phyloP scores from a whole-genome alignment of 768 basidiomycete genomes.

The Agrocybe pediades region DNA sequence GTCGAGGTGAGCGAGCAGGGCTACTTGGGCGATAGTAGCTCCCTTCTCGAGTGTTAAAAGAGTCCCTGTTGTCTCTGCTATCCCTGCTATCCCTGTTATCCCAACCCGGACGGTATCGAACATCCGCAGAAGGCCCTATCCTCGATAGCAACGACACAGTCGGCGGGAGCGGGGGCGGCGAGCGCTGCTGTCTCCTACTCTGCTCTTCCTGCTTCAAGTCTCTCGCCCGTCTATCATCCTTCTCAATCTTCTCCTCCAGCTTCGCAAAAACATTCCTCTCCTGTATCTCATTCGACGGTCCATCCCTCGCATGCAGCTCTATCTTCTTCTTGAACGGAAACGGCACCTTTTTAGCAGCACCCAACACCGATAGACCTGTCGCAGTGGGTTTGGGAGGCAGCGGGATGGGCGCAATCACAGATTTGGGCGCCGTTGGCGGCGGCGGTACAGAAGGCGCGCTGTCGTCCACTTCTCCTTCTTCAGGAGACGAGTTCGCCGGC shows the following conservation, averaged over 20 bases:
- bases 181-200: conserved; percentile 37
- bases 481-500: conserved; percentile 64
- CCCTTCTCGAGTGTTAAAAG: not conserved
- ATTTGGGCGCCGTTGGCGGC: conserved; percentile 22
- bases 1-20: conserved; percentile 29
- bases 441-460: no score
- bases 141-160: conserved; percentile 21
- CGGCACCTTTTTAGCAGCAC: conserved; percentile 50
- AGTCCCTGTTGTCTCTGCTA: conserved; percentile 23
- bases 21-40: conserved; percentile 1
- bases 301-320: conserved; percentile 25
- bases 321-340: conserved; percentile 75
- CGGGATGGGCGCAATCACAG: conserved; percentile 27
- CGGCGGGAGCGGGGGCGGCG: conserved; percentile 24
- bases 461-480: conserved; percentile 85
- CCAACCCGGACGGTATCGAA: conserved; percentile 9
- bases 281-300: not conserved
- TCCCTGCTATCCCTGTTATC: conserved; percentile 23
- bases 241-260: conserved; percentile 45
- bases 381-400: conserved; percentile 37
- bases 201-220: conserved; percentile 2
- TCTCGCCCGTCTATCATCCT: conserved; percentile 19
- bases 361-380: conserved; percentile 8
- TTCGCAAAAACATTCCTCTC: conserved; percentile 25
- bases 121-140: conserved; percentile 13